Conservation (phyloP, 208 protist species). For the Crithidia acanthocephali region DNA sequence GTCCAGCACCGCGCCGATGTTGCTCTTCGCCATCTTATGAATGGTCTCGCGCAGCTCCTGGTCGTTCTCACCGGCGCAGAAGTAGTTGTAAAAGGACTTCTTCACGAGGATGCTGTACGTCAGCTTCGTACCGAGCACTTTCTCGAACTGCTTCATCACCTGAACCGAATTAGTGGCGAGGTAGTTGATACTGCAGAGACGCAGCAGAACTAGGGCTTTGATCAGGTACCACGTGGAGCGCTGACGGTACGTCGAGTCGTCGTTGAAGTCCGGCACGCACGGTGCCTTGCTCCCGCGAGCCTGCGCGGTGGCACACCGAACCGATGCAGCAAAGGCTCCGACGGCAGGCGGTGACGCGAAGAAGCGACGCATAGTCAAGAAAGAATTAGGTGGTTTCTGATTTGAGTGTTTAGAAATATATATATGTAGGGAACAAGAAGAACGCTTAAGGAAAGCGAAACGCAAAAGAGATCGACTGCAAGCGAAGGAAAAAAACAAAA, state of each 20-base stretch:
- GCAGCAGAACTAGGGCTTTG: constrained; percentile 75
- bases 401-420: too few species aligned
- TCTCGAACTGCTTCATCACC: constrained; percentile 74
- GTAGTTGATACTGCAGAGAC: constrained; percentile 66
- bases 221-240: constrained; percentile 76
- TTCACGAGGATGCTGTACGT: constrained; percentile 86
- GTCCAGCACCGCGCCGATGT: constrained; percentile 94
- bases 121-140: constrained; percentile 69
- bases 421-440: background rate
- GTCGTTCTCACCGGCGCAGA: constrained; percentile 94
- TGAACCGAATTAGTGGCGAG: constrained; percentile 79
- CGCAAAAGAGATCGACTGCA: background rate
- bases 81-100: constrained; percentile 94
- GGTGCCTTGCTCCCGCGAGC: constrained; percentile 1
- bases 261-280: constrained; percentile 59
- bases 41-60: constrained; percentile 86
- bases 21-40: constrained; percentile 55
- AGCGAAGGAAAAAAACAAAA: background rate
- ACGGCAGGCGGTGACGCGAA: constrained; percentile 17
- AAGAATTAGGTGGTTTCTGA: constrained; percentile 1
- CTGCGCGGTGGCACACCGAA: constrained; percentile 18
- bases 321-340: constrained; percentile 18
- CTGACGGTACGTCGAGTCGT: constrained; percentile 63
- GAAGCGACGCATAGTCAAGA: constrained; percentile 47
- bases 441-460: constrained; percentile 2